Conservation (phyloP, 106 monocot genomes). For the Allium cepa region DNA sequence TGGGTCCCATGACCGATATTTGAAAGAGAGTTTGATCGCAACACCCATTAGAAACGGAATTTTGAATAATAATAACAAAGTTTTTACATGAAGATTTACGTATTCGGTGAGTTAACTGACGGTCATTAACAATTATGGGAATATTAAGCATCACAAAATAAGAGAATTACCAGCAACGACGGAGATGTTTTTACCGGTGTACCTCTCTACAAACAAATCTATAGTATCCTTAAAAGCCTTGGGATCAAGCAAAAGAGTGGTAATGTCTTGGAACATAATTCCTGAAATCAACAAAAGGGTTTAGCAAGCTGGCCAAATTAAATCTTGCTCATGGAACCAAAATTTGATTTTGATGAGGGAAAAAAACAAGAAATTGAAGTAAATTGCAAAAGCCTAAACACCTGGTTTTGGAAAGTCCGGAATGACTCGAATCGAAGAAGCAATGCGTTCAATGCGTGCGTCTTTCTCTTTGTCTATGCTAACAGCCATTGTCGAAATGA, state of each 20-base stretch:
- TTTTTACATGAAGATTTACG: too few species aligned
- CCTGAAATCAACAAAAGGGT: slow-evolving; percentile 27
- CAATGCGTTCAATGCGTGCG: slow-evolving; percentile 44
- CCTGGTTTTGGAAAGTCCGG: slow-evolving; percentile 89
- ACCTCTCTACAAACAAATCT: slow-evolving; percentile 87
- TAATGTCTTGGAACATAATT: slow-evolving; percentile 92
- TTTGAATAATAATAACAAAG: too few species aligned
- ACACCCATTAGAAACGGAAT: neutral
- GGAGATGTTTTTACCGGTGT: slow-evolving; percentile 62
- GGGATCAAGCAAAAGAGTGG: slow-evolving; percentile 79
- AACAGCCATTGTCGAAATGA: slow-evolving; percentile 4
- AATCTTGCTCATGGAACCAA: neutral
- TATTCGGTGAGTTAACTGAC: neutral
- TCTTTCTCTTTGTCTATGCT: slow-evolving; percentile 19
- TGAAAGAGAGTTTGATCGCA: slow-evolving; percentile 1
- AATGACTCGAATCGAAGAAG: slow-evolving; percentile 72
- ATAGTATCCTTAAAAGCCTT: slow-evolving; percentile 69
- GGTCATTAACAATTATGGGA: neutral
- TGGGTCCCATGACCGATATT: slow-evolving; percentile 1
- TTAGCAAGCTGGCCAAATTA: neutral
- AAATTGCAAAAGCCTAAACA: neutral
- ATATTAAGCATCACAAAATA: neutral
- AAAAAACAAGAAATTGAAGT: neutral
- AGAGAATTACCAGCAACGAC: slow-evolving; percentile 68
- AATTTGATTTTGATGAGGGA: slow-evolving; percentile 4